Evolutionary conservation across 345 rosid genomes (phyloP), one percentile per base, ranked within the genome.

Genomic region (Gossypium arboreum): DNA sequence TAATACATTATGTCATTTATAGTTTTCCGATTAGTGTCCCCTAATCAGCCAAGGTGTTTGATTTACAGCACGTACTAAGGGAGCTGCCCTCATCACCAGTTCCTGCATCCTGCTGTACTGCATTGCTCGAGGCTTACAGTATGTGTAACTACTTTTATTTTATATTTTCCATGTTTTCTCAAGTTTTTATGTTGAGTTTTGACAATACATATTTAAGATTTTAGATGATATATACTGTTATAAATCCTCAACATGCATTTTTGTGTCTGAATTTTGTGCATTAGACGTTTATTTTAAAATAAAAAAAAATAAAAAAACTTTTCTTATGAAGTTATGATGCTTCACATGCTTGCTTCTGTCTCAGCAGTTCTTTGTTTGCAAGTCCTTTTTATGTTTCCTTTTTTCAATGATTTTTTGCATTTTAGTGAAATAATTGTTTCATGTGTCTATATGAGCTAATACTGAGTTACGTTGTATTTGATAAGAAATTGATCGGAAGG

Each of bases 81-180:
- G 99, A 95, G 89, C 83, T 95, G 67, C 99, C 99, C 27, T 95
- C 99, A 62, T 95, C 98, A 61, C 99, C 99, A 62, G 98, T 95
- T 81, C 94, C 99, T 51, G 98, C 93, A 76, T 91, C 99, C 73
- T 93, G 98, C 83, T 95, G 99, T 78, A 89, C 97, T 80, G 98
- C 97, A 58, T 84, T 95, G 83, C 83, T 95, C 80, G 99, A 93
- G 86, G 98, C 99, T 75, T 89, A 91, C 82, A 90, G 99, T 95
- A 83, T 83, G 97, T 83, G 77, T 58, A 64, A 15, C 73, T 75
- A 18, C 41, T 79, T 13, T 79, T 47, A 27, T 55, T 75, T 67
- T 60, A 59, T 17, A 51, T 51, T 81, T 68, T 50, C 64, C 67
- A 48, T 60, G 45, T 12, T 69, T 22, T 84, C 45, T 55, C 22